Conservation (phyloP, 306 rosid genomes). For the Ziziphus jujuba region DNA sequence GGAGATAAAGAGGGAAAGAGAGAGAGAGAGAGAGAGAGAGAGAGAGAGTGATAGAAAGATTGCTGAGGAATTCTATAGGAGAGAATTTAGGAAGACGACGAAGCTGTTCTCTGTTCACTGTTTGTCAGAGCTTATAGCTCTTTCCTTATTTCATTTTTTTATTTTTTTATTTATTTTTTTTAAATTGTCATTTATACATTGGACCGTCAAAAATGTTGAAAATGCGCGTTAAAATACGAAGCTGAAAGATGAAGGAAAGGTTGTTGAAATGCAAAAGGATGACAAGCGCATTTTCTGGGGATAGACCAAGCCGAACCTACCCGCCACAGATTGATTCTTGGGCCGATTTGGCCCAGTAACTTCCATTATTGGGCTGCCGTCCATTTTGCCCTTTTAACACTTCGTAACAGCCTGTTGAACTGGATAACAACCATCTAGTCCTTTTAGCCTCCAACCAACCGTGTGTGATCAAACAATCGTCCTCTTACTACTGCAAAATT, state of each 20-base stretch:
- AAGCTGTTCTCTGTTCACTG: not conserved
- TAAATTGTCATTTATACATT: no score
- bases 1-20: no score
- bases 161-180: no score
- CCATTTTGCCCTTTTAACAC: no score
- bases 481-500: no score
- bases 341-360: not conserved
- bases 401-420: no score
- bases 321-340: not conserved
- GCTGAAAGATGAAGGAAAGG: constrained; percentile 28
- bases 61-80: constrained; percentile 2
- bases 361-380: no score
- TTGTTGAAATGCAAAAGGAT: not conserved
- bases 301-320: not conserved
- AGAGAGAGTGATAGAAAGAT: not conserved
- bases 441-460: no score
- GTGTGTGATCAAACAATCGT: no score
- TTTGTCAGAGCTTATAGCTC: not conserved
- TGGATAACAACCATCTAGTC: no score
- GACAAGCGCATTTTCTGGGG: not conserved
- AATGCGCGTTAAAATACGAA: constrained; percentile 14
- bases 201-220: not conserved
- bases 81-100: not conserved
- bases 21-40: not conserved
- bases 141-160: no score